Evolutionary conservation across 2,329 filamentous ascomycete genomes (phyloP).

Genomic region (Pseudopyrenochaeta lycopersici): DNA sequence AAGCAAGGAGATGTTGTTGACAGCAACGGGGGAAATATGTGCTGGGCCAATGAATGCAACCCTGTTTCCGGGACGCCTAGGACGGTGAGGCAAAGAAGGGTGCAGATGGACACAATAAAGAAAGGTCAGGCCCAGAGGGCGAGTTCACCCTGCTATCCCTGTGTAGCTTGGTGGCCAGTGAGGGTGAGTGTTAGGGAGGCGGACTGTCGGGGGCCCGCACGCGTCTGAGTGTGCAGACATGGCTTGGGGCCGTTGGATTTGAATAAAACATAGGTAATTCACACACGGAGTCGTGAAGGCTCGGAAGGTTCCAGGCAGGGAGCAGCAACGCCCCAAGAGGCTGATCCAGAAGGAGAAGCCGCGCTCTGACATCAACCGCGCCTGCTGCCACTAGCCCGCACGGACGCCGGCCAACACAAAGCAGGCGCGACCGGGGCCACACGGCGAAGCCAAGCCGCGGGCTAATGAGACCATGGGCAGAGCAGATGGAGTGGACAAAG

Average conservation of each 20-base stretch:
- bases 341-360: constrained; percentile 51
- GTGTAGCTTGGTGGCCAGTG: constrained; percentile 20
- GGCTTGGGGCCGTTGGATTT: constrained; percentile 50
- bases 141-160: constrained; percentile 19
- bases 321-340: constrained; percentile 43
- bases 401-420: constrained; percentile 25
- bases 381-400: constrained; percentile 31
- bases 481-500: constrained; percentile 11
- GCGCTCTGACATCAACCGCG: constrained; percentile 50
- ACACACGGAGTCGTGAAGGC: constrained; percentile 42
- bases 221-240: constrained; percentile 41
- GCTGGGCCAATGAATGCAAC: constrained; percentile 40
- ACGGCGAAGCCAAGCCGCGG: constrained; percentile 1
- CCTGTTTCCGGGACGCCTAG: constrained; percentile 31
- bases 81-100: constrained; percentile 25
- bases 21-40: constrained; percentile 40
- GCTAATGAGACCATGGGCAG: not conserved
- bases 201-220: constrained; percentile 39
- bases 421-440: constrained; percentile 27
- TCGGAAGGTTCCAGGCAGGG: constrained; percentile 50
- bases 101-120: constrained; percentile 28
- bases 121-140: constrained; percentile 15
- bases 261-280: constrained; percentile 52
- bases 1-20: constrained; percentile 48
- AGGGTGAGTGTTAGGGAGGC: constrained; percentile 18